Percentiles rank a stretch among this genome's conserved stretches.
phyloP scores from a whole-genome alignment of 2,329 filamentous ascomycete genomes.

The Aspergillus transmontanensis region DNA sequence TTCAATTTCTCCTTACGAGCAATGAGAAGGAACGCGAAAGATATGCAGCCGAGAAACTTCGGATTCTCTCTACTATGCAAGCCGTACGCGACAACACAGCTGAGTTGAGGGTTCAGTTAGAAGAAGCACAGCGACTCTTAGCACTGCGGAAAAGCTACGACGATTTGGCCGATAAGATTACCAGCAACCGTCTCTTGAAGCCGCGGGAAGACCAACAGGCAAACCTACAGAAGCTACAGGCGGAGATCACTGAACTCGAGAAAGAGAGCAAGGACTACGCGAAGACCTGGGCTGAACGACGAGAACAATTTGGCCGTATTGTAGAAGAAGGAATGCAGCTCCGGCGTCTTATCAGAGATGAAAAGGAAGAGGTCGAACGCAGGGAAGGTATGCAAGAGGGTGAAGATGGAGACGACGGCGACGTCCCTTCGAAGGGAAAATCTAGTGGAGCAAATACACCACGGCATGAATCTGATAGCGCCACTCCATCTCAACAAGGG shows the following conservation, averaged over 20 bases:
- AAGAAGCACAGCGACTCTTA: constrained; percentile 73
- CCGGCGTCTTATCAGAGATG: constrained; percentile 82
- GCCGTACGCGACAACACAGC: constrained; percentile 74
- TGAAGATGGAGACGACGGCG: constrained; percentile 60
- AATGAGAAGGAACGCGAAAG: constrained; percentile 82
- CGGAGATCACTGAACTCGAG: constrained; percentile 85
- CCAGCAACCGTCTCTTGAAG: constrained; percentile 74
- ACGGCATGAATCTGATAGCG: constrained; percentile 50
- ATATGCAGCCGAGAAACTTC: constrained; percentile 77
- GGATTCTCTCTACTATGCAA: constrained; percentile 77
- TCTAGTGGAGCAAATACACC: constrained; percentile 53
- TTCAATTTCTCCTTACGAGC: constrained; percentile 82
- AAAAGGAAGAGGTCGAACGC: constrained; percentile 91
- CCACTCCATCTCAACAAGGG: constrained; percentile 37
- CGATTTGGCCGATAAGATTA: constrained; percentile 83
- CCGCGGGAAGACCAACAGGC: constrained; percentile 80
- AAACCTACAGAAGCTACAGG: constrained; percentile 78
- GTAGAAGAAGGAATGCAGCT: constrained; percentile 90
- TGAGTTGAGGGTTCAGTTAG: constrained; percentile 72
- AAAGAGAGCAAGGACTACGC: constrained; percentile 80
- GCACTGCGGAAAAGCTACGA: constrained; percentile 83
- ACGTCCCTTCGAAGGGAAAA: constrained; percentile 52
- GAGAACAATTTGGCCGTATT: constrained; percentile 84
- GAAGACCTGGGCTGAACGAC: constrained; percentile 79
- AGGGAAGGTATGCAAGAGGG: constrained; percentile 75